These are phyloP conservation scores for Cladosporium oxysporum DNA, from an alignment of 2,329 filamentous ascomycete species.

Conservation along the genomic window DNA sequence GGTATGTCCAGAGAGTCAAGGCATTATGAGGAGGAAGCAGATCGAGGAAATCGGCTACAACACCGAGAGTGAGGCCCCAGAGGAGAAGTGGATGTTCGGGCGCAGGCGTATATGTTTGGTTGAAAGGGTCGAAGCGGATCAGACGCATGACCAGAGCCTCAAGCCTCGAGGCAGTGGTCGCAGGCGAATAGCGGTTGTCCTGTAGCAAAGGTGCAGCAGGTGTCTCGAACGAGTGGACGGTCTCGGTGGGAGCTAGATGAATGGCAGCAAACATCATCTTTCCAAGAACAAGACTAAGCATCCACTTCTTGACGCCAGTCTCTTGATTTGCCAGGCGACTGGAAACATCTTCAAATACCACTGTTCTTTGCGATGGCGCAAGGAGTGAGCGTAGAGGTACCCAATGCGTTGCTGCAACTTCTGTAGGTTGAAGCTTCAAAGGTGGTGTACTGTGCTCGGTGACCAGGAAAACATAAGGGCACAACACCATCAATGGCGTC, in stretches of 20 bases:
- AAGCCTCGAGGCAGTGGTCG: conserved; percentile 24
- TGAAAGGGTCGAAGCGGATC: conserved; percentile 32
- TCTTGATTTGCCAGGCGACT: conserved; percentile 61
- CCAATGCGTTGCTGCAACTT: conserved; percentile 70
- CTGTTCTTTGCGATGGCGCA: conserved; percentile 60
- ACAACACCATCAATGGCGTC: conserved; percentile 66
- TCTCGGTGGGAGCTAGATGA: conserved; percentile 62
- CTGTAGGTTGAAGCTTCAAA: conserved; percentile 65
- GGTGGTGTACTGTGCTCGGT: conserved; percentile 58
- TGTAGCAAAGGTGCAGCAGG: conserved; percentile 32
- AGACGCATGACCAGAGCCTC: conserved; percentile 24
- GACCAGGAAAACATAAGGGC: conserved; percentile 66
- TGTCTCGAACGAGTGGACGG: conserved; percentile 54
- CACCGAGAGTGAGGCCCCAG: conserved; percentile 69
- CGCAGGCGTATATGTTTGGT: conserved; percentile 35
- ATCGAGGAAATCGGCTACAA: conserved; percentile 68
- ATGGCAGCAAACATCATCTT: conserved; percentile 70
- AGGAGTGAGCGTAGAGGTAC: conserved; percentile 64
- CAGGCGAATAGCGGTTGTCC: conserved; percentile 29
- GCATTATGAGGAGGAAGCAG: conserved; percentile 65
- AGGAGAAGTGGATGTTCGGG: conserved; percentile 57
- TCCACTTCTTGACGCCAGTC: conserved; percentile 55
- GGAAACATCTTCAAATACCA: conserved; percentile 64
- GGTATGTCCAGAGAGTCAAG: conserved; percentile 65
- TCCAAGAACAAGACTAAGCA: conserved; percentile 60